A percentile compares a stretch with the other conserved stretches of the same genome.
phyloP scores from a whole-genome alignment of 306 rosid species.

The cucumber (Cucumis sativus) region DNA sequence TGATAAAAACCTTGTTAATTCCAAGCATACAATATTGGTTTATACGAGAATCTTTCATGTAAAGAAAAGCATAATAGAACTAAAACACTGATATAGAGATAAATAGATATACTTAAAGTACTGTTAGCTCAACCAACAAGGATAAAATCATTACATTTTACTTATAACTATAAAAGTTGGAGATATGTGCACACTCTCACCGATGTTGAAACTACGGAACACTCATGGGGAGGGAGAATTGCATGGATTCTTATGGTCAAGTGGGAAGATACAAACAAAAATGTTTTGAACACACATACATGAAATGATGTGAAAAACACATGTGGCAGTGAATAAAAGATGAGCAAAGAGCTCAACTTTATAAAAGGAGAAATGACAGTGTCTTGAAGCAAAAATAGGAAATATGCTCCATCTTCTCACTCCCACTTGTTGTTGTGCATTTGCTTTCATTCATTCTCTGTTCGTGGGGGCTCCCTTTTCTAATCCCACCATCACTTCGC shows the following conservation, averaged over 20 bases:
- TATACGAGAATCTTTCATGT: too few relatives aligned
- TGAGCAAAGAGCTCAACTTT: neutral
- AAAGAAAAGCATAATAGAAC: too few relatives aligned
- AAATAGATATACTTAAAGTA: too few relatives aligned
- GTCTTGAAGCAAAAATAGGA: neutral
- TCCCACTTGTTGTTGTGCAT: neutral
- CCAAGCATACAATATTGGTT: too few relatives aligned
- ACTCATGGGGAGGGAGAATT: neutral
- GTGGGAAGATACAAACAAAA: neutral
- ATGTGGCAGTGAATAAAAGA: neutral
- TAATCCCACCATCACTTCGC: neutral
- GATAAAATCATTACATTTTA: too few relatives aligned
- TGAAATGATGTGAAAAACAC: neutral
- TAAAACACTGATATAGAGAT: too few relatives aligned
- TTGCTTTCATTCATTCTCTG: neutral
- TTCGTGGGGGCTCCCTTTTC: neutral
- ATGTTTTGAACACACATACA: neutral
- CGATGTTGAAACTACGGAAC: neutral
- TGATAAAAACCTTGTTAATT: too few relatives aligned
- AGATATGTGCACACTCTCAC: neutral
- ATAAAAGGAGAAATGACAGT: neutral
- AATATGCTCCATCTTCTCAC: neutral
- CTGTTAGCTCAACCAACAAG: too few relatives aligned
- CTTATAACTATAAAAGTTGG: neutral
- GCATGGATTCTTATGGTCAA: neutral